A percentile compares a stretch with the other conserved stretches of the same genome.
These are phyloP conservation scores for Epichloe sp. DNA, from an alignment of 2,329 filamentous ascomycete species.

Conservation along the genomic window DNA sequence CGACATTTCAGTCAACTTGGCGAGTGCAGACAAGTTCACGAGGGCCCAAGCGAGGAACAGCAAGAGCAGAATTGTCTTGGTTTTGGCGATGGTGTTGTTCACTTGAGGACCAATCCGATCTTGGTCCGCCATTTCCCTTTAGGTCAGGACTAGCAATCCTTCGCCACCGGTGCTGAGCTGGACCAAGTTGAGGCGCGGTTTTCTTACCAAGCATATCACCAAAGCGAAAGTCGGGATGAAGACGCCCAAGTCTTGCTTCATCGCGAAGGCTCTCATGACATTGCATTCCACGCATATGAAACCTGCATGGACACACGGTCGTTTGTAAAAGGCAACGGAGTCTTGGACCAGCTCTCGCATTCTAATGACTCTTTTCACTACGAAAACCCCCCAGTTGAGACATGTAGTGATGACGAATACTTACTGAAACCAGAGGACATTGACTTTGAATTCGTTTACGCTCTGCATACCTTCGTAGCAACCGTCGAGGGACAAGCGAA, in stretches of 20 bases:
- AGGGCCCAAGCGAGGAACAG: slow-evolving; percentile 15
- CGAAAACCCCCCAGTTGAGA: slow-evolving; percentile 44
- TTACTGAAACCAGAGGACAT: slow-evolving; percentile 96
- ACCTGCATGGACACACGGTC: neutral
- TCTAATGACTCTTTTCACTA: slow-evolving; percentile 32
- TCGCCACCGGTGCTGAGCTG: neutral
- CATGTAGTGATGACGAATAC: slow-evolving; percentile 65
- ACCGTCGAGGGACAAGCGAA: slow-evolving; percentile 98
- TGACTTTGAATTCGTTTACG: slow-evolving; percentile 99
- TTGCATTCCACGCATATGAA: neutral
- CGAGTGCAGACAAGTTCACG: slow-evolving; percentile 8
- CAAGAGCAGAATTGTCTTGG: slow-evolving; percentile 9
- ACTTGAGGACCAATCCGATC: neutral
- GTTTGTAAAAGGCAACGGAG: neutral
- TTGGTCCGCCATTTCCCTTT: neutral
- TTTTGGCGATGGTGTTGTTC: neutral
- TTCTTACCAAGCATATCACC: neutral
- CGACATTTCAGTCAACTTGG: slow-evolving; percentile 28
- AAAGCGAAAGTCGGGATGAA: neutral
- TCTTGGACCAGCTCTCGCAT: neutral
- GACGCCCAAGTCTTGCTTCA: neutral
- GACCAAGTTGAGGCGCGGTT: neutral
- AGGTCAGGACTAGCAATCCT: slow-evolving; percentile 4
- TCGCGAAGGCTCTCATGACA: neutral
- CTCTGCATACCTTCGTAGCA: slow-evolving; percentile 91